Conservation (phyloP, 192 early-diverging fungal genomes). For the Mortierella hygrophila region DNA sequence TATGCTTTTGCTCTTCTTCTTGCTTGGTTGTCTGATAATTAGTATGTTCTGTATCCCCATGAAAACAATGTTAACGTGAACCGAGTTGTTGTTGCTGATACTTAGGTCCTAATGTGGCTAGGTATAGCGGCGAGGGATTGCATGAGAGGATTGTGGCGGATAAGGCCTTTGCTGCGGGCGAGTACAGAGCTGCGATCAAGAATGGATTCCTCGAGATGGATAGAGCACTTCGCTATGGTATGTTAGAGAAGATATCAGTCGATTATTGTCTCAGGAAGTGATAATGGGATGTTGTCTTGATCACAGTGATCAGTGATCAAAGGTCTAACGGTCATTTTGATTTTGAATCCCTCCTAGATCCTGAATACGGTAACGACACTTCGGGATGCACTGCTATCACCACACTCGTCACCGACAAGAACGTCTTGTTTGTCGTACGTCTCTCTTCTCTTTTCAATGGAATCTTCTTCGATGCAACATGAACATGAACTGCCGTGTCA, state of each 20-base stretch:
- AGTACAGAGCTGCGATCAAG: slow-evolving; percentile 85
- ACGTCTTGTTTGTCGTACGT: slow-evolving; percentile 78
- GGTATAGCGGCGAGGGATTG: slow-evolving; percentile 83
- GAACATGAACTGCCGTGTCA: not conserved
- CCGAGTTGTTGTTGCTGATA: not conserved
- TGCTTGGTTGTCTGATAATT: not conserved
- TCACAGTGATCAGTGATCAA: no score
- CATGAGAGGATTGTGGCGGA: slow-evolving; percentile 79
- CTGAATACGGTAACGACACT: slow-evolving; percentile 82
- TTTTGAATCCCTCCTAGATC: slow-evolving; percentile 61
- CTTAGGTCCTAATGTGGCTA: slow-evolving; percentile 81
- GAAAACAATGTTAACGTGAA: not conserved
- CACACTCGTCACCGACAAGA: slow-evolving; percentile 86
- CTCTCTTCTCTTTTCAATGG: no score
- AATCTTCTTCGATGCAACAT: no score
- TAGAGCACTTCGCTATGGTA: slow-evolving; percentile 80
- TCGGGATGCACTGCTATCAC: slow-evolving; percentile 98
- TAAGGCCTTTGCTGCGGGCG: slow-evolving; percentile 72
- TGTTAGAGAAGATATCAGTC: not conserved
- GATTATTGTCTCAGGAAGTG: no score
- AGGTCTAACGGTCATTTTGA: not conserved
- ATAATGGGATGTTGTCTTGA: no score
- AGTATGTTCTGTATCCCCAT: not conserved
- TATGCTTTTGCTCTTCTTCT: slow-evolving; percentile 29
- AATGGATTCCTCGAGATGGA: slow-evolving; percentile 88